Percentiles rank a stretch among this genome's conserved stretches.
These are phyloP conservation scores for Paecilomyces niveus DNA, from an alignment of 2,329 filamentous ascomycete genomes.

Conservation along the genomic window DNA sequence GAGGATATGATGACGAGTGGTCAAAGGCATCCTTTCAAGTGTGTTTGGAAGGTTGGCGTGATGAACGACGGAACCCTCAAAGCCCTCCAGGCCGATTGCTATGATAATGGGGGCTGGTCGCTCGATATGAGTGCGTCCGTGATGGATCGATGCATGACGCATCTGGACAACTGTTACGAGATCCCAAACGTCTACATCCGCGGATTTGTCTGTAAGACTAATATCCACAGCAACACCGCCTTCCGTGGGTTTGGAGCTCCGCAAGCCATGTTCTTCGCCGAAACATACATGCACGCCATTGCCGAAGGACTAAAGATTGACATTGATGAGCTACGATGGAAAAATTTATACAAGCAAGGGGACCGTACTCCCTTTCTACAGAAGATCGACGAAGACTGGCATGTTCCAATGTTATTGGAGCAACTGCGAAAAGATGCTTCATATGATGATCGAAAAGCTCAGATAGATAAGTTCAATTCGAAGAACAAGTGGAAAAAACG, in stretches of 20 bases:
- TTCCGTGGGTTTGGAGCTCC: constrained; percentile 19
- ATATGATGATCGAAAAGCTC: constrained; percentile 7
- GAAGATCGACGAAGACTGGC: constrained; percentile 18
- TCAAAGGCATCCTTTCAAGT: constrained; percentile 77
- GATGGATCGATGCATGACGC: constrained; percentile 17
- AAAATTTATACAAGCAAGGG: constrained; percentile 14
- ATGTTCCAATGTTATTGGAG: constrained; percentile 15
- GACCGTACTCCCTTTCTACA: constrained; percentile 16
- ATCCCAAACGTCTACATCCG: constrained; percentile 16
- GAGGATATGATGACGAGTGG: constrained; percentile 82
- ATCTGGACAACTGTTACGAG: constrained; percentile 17
- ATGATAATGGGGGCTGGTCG: constrained; percentile 15
- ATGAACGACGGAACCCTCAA: constrained; percentile 10
- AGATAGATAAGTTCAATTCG: constrained; percentile 11
- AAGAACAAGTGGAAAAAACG: constrained; percentile 15
- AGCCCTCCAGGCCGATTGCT: constrained; percentile 10
- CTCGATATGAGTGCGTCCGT: constrained; percentile 16
- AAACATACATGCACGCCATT: constrained; percentile 14
- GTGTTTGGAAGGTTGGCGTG: constrained; percentile 53
- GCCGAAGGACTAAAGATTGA: constrained; percentile 12
- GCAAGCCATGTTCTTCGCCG: constrained; percentile 17
- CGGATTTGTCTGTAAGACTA: constrained; percentile 16
- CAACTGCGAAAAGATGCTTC: constrained; percentile 11
- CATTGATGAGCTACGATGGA: constrained; percentile 12
- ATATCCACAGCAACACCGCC: constrained; percentile 17